Evolutionary conservation across 192 early-diverging fungal genomes (phyloP).

Genomic region (Coemansia sp.): DNA sequence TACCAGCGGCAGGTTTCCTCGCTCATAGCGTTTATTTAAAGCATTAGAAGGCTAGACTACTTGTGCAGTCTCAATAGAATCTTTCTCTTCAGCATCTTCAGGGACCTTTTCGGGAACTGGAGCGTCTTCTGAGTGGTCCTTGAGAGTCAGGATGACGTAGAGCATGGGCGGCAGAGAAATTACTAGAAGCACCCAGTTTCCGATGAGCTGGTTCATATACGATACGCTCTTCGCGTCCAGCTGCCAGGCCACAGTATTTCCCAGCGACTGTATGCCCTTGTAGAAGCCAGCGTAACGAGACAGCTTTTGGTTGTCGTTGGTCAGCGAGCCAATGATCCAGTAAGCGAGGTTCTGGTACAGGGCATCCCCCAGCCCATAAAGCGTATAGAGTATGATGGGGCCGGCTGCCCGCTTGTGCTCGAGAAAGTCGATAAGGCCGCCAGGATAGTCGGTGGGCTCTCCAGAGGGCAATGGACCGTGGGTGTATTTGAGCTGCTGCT

Average conservation of each 20-base stretch:
- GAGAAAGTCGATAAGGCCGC: slow-evolving; percentile 49
- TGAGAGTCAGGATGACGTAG: slow-evolving; percentile 51
- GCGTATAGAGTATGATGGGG: slow-evolving; percentile 66
- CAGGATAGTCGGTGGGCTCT: slow-evolving; percentile 14
- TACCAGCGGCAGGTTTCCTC: slow-evolving; percentile 67
- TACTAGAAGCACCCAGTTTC: slow-evolving; percentile 57
- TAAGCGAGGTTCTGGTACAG: slow-evolving; percentile 79
- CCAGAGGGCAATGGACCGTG: slow-evolving; percentile 7
- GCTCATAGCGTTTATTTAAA: slow-evolving; percentile 60
- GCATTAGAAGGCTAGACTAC: no score
- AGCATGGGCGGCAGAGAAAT: slow-evolving; percentile 55
- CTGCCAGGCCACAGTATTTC: slow-evolving; percentile 68
- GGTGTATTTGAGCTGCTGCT: slow-evolving; percentile 60
- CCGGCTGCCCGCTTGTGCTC: slow-evolving; percentile 55
- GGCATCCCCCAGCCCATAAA: slow-evolving; percentile 77
- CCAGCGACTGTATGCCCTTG: slow-evolving; percentile 84
- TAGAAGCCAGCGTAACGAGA: slow-evolving; percentile 82
- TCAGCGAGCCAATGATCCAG: slow-evolving; percentile 84
- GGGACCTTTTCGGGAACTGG: no score
- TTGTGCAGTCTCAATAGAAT: no score
- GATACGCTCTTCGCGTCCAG: slow-evolving; percentile 58
- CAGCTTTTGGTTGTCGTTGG: slow-evolving; percentile 72
- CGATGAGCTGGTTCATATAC: slow-evolving; percentile 56
- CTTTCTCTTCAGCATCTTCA: no score
- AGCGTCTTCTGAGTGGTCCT: slow-evolving; percentile 42